These are phyloP conservation scores for Metarhizium rileyi DNA, from an alignment of 2,329 filamentous ascomycete genomes.

Conservation along the genomic window DNA sequence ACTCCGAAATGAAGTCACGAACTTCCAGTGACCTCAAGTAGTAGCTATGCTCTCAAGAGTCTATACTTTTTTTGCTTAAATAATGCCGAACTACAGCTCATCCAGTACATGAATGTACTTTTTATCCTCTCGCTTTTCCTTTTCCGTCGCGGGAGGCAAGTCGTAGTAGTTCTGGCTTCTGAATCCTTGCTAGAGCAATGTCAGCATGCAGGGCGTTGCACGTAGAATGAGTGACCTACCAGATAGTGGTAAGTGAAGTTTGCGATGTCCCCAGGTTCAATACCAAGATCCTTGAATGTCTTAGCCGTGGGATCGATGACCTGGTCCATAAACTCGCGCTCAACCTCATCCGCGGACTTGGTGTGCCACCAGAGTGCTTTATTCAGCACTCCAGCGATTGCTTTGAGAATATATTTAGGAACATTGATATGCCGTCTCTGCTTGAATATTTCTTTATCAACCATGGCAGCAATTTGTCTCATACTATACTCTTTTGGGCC, in stretches of 20 bases:
- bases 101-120: constrained; percentile 94
- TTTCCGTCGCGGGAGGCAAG: constrained; percentile 86
- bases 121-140: constrained; percentile 88
- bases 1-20: no score
- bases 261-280: constrained; percentile 78
- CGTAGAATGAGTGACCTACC: constrained; percentile 38
- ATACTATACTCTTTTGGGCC: constrained; percentile 90
- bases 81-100: constrained; percentile 51
- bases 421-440: constrained; percentile 84
- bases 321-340: constrained; percentile 90
- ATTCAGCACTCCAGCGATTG: constrained; percentile 66
- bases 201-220: constrained; percentile 17
- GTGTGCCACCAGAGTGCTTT: constrained; percentile 82
- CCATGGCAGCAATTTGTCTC: constrained; percentile 73
- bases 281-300: constrained; percentile 89
- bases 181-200: constrained; percentile 63
- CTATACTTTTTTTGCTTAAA: not conserved
- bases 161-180: constrained; percentile 85
- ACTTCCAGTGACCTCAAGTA: no score
- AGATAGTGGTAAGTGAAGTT: constrained; percentile 90
- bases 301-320: constrained; percentile 82
- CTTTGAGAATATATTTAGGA: constrained; percentile 71
- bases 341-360: constrained; percentile 73
- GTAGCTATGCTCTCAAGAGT: not conserved
- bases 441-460: constrained; percentile 89